Evolutionary conservation across 169 alveolate species (phyloP).

Genomic region (Theileria parva): DNA sequence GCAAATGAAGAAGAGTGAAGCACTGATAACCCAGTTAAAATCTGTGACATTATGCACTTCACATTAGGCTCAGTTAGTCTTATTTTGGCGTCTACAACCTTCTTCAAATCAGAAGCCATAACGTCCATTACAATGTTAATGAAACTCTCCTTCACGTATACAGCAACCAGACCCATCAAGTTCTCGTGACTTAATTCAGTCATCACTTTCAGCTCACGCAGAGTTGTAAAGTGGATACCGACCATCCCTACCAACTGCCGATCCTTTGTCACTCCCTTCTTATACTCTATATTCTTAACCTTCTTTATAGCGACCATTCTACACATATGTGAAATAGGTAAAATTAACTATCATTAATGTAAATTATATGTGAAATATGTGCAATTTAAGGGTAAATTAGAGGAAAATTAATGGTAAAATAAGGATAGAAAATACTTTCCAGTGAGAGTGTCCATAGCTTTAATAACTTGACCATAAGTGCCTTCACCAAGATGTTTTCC

Average conservation of each 20-base stretch:
- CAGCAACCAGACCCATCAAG: slow-evolving; percentile 85
- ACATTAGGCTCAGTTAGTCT: slow-evolving; percentile 85
- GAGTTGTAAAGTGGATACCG: slow-evolving; percentile 89
- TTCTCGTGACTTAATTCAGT: slow-evolving; percentile 87
- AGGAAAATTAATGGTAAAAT: too few relatives aligned
- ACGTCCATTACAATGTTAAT: slow-evolving; percentile 89
- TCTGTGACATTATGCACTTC: slow-evolving; percentile 83
- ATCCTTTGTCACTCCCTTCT: slow-evolving; percentile 77
- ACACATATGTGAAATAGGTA: background rate
- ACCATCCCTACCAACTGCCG: slow-evolving; percentile 77
- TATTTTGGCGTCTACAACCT: slow-evolving; percentile 83
- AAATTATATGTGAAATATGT: background rate
- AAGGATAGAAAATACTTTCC: slow-evolving; percentile 62
- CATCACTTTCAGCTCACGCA: slow-evolving; percentile 90
- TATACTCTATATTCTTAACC: slow-evolving; percentile 75
- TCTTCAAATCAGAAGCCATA: slow-evolving; percentile 90
- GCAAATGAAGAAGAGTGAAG: slow-evolving; percentile 76
- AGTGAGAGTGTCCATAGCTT: slow-evolving; percentile 85
- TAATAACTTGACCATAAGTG: slow-evolving; percentile 94
- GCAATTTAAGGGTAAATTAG: background rate
- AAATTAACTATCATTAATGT: too few relatives aligned
- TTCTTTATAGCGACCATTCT: slow-evolving; percentile 91
- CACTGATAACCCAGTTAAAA: slow-evolving; percentile 73
- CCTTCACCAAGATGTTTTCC: slow-evolving; percentile 93
- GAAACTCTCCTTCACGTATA: slow-evolving; percentile 81